Percentiles rank a stretch among this genome's conserved stretches.
Conservation (phyloP, 2,329 filamentous ascomycete genomes). For the Talaromyces sp. region DNA sequence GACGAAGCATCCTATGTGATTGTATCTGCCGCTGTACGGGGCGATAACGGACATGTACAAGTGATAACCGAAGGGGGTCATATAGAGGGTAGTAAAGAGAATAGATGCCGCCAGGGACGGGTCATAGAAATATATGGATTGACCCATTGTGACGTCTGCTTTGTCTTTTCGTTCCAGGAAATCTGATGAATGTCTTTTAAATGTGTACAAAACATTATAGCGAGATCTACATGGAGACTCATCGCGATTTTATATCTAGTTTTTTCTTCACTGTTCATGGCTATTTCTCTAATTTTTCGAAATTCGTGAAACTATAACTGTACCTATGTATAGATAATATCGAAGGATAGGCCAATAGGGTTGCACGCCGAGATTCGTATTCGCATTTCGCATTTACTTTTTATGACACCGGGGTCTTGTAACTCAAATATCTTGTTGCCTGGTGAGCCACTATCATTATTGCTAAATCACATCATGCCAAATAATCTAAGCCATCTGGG, state of each 20-base stretch:
- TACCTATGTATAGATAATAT: neutral
- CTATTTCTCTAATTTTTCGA: neutral
- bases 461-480: neutral
- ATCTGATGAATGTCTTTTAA: neutral
- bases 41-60: conserved; percentile 9
- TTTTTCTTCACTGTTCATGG: neutral
- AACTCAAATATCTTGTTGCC: neutral
- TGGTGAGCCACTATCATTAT: neutral
- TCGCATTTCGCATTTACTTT: neutral
- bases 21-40: conserved; percentile 25
- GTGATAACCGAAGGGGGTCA: conserved; percentile 38
- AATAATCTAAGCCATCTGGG: no score
- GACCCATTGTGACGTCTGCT: neutral
- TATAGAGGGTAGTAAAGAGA: conserved; percentile 42
- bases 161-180: neutral
- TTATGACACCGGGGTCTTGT: neutral
- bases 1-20: conserved; percentile 24
- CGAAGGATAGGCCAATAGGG: neutral
- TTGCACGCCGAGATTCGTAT: neutral
- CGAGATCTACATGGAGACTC: neutral
- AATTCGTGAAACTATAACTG: neutral
- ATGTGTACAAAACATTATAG: neutral
- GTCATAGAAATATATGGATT: conserved; percentile 43
- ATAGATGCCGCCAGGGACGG: conserved; percentile 45
- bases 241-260: neutral